Base-by-base conservation (phyloP, 306 rosid genomes). In the Glycine soja region DNA sequence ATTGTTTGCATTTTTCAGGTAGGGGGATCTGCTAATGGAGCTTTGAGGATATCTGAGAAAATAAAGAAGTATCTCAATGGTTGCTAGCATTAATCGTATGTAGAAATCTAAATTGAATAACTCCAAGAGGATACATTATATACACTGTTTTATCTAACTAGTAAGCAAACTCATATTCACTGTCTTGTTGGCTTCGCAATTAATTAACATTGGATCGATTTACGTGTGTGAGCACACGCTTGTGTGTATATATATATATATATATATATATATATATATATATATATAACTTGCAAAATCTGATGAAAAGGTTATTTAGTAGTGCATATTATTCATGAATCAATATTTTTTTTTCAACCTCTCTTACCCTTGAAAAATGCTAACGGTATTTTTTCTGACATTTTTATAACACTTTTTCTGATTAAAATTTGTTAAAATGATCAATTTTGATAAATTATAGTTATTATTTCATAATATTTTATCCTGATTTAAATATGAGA, bases 21-120 rank as follows among this genome's bases (percentile, higher is more conserved):
- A 42, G 87, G 59, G 47, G 92, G 83, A 48, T 76, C 57, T 19
- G 79, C 46, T 6, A 3, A 75, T 18, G 82, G 13, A 43, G 81
- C 78, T 42, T 76, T 85, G 38, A 84, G 87, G 75, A 85, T 90
- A 63, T 79, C 88, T 10, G 90, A 85, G 80, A 85, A 85, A 77
- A 57, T 90, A 7, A 77, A 64, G 13, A 85, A 75, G 42, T 76
- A 83, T 57, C 12, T 3, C 63, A 57, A 57, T 57, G 63, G 63
- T 70, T 72, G 65, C 32, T 58, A 76, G 32, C 81, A 70, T 72
- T 76, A 67, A 3, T n/a, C 38, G 52, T 24, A 10, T n/a, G 50
- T 16, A 18, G 19, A 30, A 32, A 5, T 78, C 32, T 11, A 68
- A 64, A 47, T 30, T 48, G 24, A 48, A 30, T 30, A 12, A 7